Evolutionary conservation across 768 basidiomycete genomes (phyloP), one percentile per base, ranked within the genome.

Genomic region (Rhodotorula paludigena): DNA sequence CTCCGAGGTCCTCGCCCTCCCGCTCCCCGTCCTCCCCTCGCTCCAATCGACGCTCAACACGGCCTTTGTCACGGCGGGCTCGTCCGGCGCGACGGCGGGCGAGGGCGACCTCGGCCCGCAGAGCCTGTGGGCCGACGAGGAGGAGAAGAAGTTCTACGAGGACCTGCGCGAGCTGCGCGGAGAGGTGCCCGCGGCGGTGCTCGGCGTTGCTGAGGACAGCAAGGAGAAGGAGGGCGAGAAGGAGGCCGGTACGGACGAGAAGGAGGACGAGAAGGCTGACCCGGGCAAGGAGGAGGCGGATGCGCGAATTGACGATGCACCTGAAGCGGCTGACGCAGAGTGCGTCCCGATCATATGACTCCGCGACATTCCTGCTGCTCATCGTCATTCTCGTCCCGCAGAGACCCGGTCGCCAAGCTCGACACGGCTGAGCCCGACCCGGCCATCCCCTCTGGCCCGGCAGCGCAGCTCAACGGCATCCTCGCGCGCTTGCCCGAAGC

Each of bases 91-190:
- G 1, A 30, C 49, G 74, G 8, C 49, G 74, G 6, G 79, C 12
- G 85, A 83, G 32, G 85, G 86, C 18, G 80, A 82, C 2, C 88
- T 91, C 14, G 73, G 77, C 0, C 79, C 82, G 5, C 87, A 88
- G 11, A 89, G 92, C 7, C 92, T 97, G 78, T 99, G 96, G 96
- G 91, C 91, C 78, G 96, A 98, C 73, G 96, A 98, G 72, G 94
- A 99, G 80, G 94, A 97, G 77, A 82, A 89, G 32, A 82, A 87
- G 65, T 98, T 94, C 79, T 98, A 88, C 73, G 94, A 97, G 76
- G 92, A 97, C 67, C 81, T 96, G 49, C 85, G 89, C 66, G 96
- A 98, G 78, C 77, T 97, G 60, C 87, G 88, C 66, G 91, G 96
- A 65, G 90, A 92, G 65, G 91, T 96, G 4, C 96, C 96, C 0